phyloP scores from a whole-genome alignment of 345 rosid genomes.

The Cardamine resedifolia region DNA sequence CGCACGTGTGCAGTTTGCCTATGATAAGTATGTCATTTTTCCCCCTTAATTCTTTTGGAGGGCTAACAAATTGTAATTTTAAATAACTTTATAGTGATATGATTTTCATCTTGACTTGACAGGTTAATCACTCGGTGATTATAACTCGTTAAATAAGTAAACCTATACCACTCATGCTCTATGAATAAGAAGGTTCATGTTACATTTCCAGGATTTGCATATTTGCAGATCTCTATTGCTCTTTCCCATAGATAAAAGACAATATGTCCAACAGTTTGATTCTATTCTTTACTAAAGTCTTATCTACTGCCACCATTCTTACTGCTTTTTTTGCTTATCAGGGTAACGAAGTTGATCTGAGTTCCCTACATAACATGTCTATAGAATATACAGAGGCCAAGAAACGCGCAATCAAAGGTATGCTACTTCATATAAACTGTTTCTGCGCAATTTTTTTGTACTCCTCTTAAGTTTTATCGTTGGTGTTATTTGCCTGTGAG shows the following conservation, averaged over 20 bases:
- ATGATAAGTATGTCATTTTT: constrained; percentile 49
- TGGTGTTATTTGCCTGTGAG: not conserved
- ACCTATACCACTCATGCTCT: too few relatives aligned
- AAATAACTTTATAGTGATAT: constrained; percentile 11
- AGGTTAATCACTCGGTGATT: constrained; percentile 69
- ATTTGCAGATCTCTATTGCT: not conserved
- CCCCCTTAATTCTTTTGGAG: too few relatives aligned
- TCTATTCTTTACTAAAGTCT: not conserved
- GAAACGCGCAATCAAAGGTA: constrained; percentile 68
- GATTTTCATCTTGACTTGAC: constrained; percentile 29
- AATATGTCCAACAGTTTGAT: not conserved
- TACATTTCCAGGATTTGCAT: not conserved
- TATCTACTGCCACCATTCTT: not conserved
- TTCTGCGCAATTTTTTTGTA: not conserved
- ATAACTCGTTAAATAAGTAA: too few relatives aligned
- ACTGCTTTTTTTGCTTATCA: constrained; percentile 22
- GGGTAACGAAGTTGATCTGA: constrained; percentile 61
- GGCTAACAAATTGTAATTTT: not conserved
- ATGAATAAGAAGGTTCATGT: too few relatives aligned
- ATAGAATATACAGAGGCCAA: constrained; percentile 64
- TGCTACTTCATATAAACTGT: constrained; percentile 13
- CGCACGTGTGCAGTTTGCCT: constrained; percentile 57
- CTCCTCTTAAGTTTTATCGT: not conserved
- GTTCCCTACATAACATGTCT: constrained; percentile 50
- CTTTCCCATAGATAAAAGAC: not conserved